Evolutionary conservation across 2,329 filamentous ascomycete genomes (phyloP).

Genomic region (Trichoderma koningii): DNA sequence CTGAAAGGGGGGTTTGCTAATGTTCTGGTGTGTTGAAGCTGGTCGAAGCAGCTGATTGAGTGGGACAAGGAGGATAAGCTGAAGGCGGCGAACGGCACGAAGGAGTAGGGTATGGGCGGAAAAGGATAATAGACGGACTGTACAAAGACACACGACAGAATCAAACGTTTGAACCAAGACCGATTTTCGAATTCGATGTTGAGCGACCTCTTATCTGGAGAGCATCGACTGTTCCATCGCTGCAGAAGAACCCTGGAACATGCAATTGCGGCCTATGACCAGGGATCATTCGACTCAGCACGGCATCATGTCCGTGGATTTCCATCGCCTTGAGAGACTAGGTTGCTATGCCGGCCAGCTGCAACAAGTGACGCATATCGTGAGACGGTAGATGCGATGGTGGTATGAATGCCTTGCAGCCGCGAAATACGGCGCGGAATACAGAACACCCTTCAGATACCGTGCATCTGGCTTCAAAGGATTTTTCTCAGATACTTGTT

Average conservation of each 20-base stretch:
- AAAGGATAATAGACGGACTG: slow-evolving; percentile 23
- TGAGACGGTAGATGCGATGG: background rate
- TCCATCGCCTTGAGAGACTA: background rate
- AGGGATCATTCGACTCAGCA: background rate
- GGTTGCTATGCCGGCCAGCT: background rate
- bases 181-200: background rate
- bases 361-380: background rate
- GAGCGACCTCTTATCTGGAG: background rate
- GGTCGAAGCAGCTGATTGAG: slow-evolving; percentile 50
- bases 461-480: background rate
- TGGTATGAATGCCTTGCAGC: background rate
- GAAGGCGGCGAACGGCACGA: slow-evolving; percentile 37
- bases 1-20: background rate
- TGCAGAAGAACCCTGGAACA: no score
- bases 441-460: background rate
- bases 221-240: background rate
- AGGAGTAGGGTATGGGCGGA: slow-evolving; percentile 33
- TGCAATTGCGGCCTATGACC: no score
- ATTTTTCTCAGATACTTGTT: background rate
- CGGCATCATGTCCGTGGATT: no score
- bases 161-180: background rate
- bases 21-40: slow-evolving; percentile 37
- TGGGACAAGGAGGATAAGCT: slow-evolving; percentile 48
- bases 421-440: background rate
- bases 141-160: slow-evolving; percentile 27